These are phyloP conservation scores for Candida vartiovaarae DNA, from an alignment of 805 yeast genomes.

Conservation along the genomic window DNA sequence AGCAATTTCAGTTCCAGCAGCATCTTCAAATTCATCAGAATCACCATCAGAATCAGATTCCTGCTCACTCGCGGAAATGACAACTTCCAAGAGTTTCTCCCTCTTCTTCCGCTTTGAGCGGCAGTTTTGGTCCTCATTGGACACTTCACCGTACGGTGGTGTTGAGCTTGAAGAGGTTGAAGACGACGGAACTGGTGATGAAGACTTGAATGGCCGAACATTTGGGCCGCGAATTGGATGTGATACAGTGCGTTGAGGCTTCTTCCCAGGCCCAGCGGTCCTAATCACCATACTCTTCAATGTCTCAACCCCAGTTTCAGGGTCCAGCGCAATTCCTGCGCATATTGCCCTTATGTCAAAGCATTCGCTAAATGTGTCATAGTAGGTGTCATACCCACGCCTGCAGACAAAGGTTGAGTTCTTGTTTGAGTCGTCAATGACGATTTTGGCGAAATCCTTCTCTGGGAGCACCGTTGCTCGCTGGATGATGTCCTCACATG, in stretches of 20 bases:
- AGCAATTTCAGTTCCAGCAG: too few relatives aligned
- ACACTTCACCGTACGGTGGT: background rate
- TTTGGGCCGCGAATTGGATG: background rate
- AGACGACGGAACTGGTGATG: background rate
- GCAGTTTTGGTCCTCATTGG: too few relatives aligned
- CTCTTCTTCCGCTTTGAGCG: background rate
- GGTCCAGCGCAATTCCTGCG: conserved; percentile 17
- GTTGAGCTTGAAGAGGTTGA: background rate
- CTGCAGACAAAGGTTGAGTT: conserved; percentile 26
- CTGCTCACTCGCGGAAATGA: background rate
- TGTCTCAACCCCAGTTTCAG: conserved; percentile 20
- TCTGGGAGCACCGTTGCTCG: conserved; percentile 38
- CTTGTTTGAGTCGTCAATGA: conserved; percentile 30
- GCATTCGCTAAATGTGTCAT: conserved; percentile 19
- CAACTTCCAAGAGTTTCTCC: conserved; percentile 5
- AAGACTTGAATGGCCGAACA: too few relatives aligned
- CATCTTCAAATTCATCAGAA: too few relatives aligned
- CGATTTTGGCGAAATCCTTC: conserved; percentile 27
- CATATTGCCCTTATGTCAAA: conserved; percentile 20
- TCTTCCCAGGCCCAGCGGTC: conserved; percentile 4
- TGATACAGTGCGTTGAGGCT: background rate
- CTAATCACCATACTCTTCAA: conserved; percentile 17
- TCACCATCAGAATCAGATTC: background rate
- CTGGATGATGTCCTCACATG: conserved; percentile 35
- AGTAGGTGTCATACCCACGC: conserved; percentile 28